Base-by-base conservation (phyloP, 1,284 basidiomycete species). In the Hemileia vastatrix region DNA sequence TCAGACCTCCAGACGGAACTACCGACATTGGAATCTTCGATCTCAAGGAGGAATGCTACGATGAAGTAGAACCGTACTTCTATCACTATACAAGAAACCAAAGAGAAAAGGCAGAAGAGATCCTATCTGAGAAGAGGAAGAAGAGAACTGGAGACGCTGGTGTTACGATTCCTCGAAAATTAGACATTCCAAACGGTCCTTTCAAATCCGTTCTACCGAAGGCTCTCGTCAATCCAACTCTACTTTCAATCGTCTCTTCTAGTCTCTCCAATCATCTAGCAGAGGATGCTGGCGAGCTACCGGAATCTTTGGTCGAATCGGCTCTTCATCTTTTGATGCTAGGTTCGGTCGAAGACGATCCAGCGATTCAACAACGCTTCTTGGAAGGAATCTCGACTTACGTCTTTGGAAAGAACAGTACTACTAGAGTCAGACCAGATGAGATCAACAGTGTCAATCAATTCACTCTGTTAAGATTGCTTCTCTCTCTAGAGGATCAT, bases 11-110 rank as follows among this genome's bases (percentile, higher is more conserved):
- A 0, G 87, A 90, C 70, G n/a, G 83, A 0, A 83, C 82, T 0
- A 80, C 84, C 1, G 91, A 94, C 68, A 82, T 82, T 1, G 94
- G 94, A 0, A 80, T 84, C 43, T 98, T 95, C 77, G 86, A 92
- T 69, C 82, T 98, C 65, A 87, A 86, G 72, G 84, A 90, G 40
- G 88, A 88, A 69, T 81, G 80, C 24, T 92, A 84, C 74, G 85
- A 85, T 66, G 87, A 95, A 68, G 86, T 97, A 66, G 88, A 96
- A 71, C 92, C 92, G 0, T 95, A 92, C 79, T 97, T 94, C 80
- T 90, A 87, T 74, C 91, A 97, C 73, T 97, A 94, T 77, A 87
- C 90, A 9, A 83, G 93, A 36, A 98, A 97, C 77, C 88, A 91
- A 72, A 83, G 92, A 49, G 90, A 95, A 70, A 89, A 92, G 72